Evolutionary conservation across 441 rosid species (phyloP), one percentile per base, ranked within the genome.

Genomic region (Manihot esculenta): DNA sequence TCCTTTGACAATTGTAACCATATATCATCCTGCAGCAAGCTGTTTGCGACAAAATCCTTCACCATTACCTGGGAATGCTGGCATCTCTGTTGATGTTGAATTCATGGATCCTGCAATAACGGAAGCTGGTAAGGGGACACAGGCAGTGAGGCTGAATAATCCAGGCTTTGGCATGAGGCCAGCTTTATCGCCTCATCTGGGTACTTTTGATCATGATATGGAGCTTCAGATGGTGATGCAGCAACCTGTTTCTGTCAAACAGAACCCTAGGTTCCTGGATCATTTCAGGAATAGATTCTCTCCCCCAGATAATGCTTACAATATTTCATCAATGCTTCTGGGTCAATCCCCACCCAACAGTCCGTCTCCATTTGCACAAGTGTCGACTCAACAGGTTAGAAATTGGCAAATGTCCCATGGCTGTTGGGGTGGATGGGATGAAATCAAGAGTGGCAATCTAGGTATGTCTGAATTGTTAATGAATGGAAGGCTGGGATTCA

Each of bases 381-480:
- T 83, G 65, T 69, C 84, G 64, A 57, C 85, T 60, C 94, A 84
- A 73, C 94, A 84, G 61, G 78, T 83, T 7, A 75, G 87, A 72
- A 88, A 87, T 81, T 59, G 83, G 56, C 69, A 67, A 13, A 70
- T 83, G 74, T 84, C 94, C 68, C 87, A 84, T 84, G 89, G 97
- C 54, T 83, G 77, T 60, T 90, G 92, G 97, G 89, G 82, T 78
- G 84, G 88, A 47, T 87, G 86, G 97, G 90, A 81, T 76, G 92
- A 89, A 77, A 83, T 79, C 60, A 89, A 84, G 75, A 73, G 75
- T 68, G 85, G 78, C 71, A 72, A 77, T 77, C 24, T 86, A 23
- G 79, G 84, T 55, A 78, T 86, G 81, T 79, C 93, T 5, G 93
- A 90, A 72, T 80, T 85, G 50, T 82, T 88, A 14, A 80, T 86